Base-by-base conservation (phyloP, 1,139 yeast species). In the Blastobotrys aristatus region DNA sequence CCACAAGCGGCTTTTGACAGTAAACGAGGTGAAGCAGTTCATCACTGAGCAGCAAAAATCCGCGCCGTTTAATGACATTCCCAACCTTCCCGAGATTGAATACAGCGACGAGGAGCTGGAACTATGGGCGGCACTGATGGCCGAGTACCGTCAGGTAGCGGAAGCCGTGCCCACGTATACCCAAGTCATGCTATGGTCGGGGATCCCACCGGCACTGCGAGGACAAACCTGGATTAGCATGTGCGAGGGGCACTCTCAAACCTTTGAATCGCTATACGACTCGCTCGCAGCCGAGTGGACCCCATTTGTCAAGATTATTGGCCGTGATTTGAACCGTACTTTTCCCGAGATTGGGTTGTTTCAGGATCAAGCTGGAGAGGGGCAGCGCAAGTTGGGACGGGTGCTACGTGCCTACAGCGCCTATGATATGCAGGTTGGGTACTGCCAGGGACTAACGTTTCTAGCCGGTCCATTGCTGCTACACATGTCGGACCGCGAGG, bases 361-460 rank as follows among this genome's bases (percentile, higher is more conserved):
- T 64, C 67, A 71, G 50, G 66, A 71, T 29, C 67, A 65, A 21
- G 67, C 69, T 14, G 79, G 79, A n/a, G 63, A 53, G 18, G 75
- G 74, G 32, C 73, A 71, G 50, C 49, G 53, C 22, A 71, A 71
- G 57, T 73, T 82, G 46, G 81, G 81, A 35, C 74, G 76, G 29
- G 77, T 82, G 24, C 69, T 82, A 54, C 77, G 82, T 50, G 87
- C 84, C 0, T 82, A 78, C 58, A 80, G 84, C 44, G 77, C 81
- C 55, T 82, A 80, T 58, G 87, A 82, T 61, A 75, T 75, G 45
- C 84, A 81, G 56, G 77, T 82, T 53, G 88, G 88, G 7, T 82
- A 82, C 61, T 82, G 88, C 60, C 88, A 82, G 61, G 88, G 88
- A 4, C 66, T 82, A 27, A 74, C 83, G 26, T 82, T 82, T 58